These are phyloP conservation scores for Botrytis pseudocinerea DNA, from an alignment of 2,329 filamentous ascomycete species.

Conservation along the genomic window DNA sequence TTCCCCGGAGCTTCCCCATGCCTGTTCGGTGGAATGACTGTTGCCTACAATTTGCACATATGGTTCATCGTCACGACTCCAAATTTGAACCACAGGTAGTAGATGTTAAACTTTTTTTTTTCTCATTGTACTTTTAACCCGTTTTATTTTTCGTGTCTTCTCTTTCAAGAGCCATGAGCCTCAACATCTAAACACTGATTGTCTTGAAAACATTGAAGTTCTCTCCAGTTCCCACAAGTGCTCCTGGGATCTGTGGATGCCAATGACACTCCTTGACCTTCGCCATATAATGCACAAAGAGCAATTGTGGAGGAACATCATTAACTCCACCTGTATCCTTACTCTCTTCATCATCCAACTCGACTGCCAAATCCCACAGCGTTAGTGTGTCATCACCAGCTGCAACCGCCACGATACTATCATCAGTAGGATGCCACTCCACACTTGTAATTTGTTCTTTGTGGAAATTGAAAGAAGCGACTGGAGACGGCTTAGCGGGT, in stretches of 20 bases:
- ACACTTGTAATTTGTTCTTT: slow-evolving; percentile 94
- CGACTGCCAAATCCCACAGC: slow-evolving; percentile 94
- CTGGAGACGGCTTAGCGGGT: slow-evolving; percentile 65
- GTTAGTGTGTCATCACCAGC: slow-evolving; percentile 93
- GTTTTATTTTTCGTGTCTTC: background rate
- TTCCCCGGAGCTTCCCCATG: background rate
- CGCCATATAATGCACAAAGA: slow-evolving; percentile 97
- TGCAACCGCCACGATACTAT: slow-evolving; percentile 90
- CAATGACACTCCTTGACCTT: slow-evolving; percentile 95
- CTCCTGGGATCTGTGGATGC: slow-evolving; percentile 93
- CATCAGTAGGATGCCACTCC: slow-evolving; percentile 96
- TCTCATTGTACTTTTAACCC: background rate
- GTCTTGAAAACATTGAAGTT: slow-evolving; percentile 84
- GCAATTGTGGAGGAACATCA: slow-evolving; percentile 85
- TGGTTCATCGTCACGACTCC: background rate
- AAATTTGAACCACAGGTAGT: background rate
- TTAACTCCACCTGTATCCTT: slow-evolving; percentile 85
- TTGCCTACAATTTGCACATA: background rate
- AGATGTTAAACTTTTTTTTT: slow-evolving; percentile 16
- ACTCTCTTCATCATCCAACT: slow-evolving; percentile 95
- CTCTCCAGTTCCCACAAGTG: slow-evolving; percentile 85
- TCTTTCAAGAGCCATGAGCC: background rate
- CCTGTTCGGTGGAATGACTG: background rate
- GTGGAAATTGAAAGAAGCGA: slow-evolving; percentile 95
- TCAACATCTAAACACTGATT: slow-evolving; percentile 66